A percentile compares a stretch with the other conserved stretches of the same genome.
These are phyloP conservation scores for Purpureocillium lavendulum DNA, from an alignment of 2,329 filamentous ascomycete genomes.

Conservation along the genomic window DNA sequence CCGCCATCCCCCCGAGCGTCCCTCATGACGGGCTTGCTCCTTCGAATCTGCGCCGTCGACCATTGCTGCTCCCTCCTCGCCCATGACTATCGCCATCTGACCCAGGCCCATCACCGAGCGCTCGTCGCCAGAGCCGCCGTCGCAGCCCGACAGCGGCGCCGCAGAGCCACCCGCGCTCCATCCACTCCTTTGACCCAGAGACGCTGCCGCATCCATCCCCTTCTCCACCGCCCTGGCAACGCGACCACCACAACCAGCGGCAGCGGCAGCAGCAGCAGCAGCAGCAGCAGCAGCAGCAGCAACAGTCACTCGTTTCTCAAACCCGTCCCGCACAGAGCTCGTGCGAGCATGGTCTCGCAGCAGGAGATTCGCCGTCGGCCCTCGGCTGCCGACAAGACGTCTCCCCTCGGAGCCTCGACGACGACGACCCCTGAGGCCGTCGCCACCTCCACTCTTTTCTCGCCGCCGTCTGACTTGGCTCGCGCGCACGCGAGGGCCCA, in stretches of 20 bases:
- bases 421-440: constrained; percentile 12
- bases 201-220: constrained; percentile 17
- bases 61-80: constrained; percentile 36
- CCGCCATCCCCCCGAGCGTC: constrained; percentile 13
- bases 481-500: too few species aligned
- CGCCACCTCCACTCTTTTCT: constrained; percentile 9
- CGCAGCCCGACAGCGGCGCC: constrained; percentile 29
- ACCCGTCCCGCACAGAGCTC: constrained; percentile 13
- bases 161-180: constrained; percentile 25
- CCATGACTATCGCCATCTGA: constrained; percentile 34
- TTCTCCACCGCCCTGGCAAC: too few species aligned
- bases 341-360: constrained; percentile 22
- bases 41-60: constrained; percentile 38
- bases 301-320: constrained; percentile 9
- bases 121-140: constrained; percentile 35
- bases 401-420: constrained; percentile 13
- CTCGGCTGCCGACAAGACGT: constrained; percentile 27
- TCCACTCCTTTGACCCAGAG: constrained; percentile 26
- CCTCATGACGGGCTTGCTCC: constrained; percentile 39
- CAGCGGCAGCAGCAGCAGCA: too few species aligned
- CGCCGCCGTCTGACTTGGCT: constrained; percentile 4
- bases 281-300: neutral
- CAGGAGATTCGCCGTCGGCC: constrained; percentile 31
- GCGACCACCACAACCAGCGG: too few species aligned
- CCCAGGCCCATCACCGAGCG: constrained; percentile 27